Percentiles rank a stretch among this genome's conserved stretches.
phyloP scores from a whole-genome alignment of 1,139 yeast species.

The Geotrichum siamense region DNA sequence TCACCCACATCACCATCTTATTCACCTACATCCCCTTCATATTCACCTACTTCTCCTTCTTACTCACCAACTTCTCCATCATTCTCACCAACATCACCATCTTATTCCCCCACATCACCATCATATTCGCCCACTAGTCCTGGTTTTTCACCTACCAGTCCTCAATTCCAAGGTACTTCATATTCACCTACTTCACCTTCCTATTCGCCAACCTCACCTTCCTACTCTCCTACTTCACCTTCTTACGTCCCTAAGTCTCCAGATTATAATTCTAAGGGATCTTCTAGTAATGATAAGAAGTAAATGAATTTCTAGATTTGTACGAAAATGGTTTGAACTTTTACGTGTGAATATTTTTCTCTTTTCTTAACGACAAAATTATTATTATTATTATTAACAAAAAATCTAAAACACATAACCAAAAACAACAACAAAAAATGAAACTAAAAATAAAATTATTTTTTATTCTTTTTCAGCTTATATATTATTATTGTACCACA shows the following conservation, averaged over 20 bases:
- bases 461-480: too few species aligned
- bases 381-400: too few species aligned
- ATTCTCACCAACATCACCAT: constrained; percentile 68
- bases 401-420: too few species aligned
- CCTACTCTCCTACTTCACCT: constrained; percentile 66
- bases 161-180: constrained; percentile 56
- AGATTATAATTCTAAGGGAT: constrained; percentile 55
- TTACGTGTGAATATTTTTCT: too few species aligned
- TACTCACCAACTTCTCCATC: constrained; percentile 61
- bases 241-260: constrained; percentile 64
- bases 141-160: constrained; percentile 54
- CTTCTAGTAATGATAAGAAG: constrained; percentile 27
- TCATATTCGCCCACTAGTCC: constrained; percentile 56
- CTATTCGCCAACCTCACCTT: constrained; percentile 62
- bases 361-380: too few species aligned
- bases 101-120: constrained; percentile 59
- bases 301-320: too few species aligned
- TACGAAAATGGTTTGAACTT: too few species aligned
- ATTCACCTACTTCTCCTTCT: constrained; percentile 66
- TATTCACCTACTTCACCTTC: constrained; percentile 60
- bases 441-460: too few species aligned
- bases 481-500: too few species aligned
- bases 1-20: constrained; percentile 60
- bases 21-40: constrained; percentile 59
- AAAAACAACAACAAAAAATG: too few species aligned